Evolutionary conservation across 2,329 filamentous ascomycete species (phyloP).

Genomic region (Phymatotrichopsis omnivora): DNA sequence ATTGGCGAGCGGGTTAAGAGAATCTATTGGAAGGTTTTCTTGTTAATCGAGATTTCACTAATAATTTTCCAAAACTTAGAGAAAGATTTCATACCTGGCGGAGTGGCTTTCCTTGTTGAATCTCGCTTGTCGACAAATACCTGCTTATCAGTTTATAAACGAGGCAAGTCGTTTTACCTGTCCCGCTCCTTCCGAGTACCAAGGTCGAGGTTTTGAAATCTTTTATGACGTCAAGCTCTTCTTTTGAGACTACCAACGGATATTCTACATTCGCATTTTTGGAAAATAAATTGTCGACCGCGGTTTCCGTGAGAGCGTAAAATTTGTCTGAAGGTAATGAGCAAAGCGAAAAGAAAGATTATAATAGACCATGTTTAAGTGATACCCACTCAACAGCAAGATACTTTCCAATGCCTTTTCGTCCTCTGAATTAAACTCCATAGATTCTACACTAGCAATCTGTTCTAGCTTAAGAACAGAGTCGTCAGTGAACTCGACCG

Average conservation of each 20-base stretch:
- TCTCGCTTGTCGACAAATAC: slow-evolving; percentile 25
- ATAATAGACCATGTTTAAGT: not conserved
- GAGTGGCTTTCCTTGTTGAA: not conserved
- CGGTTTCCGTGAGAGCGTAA: slow-evolving; percentile 31
- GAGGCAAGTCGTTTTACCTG: slow-evolving; percentile 34
- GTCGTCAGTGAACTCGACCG: not conserved
- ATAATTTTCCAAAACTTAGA: not conserved
- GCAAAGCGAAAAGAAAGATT: not conserved
- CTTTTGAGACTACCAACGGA: slow-evolving; percentile 32
- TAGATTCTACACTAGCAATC: not conserved
- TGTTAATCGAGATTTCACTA: not conserved
- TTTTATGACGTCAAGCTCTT: slow-evolving; percentile 31
- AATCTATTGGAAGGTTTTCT: slow-evolving; percentile 28
- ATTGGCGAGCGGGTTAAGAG: slow-evolving; percentile 32
- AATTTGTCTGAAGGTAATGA: slow-evolving; percentile 29
- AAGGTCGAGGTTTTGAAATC: slow-evolving; percentile 31
- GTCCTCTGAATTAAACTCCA: not conserved
- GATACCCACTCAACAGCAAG: slow-evolving; percentile 11
- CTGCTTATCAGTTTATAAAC: slow-evolving; percentile 33
- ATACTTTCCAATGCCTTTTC: slow-evolving; percentile 11
- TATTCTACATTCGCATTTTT: slow-evolving; percentile 27
- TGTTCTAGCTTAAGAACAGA: too few species aligned
- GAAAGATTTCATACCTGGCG: slow-evolving; percentile 14
- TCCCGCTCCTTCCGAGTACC: slow-evolving; percentile 34
- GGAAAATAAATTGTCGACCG: slow-evolving; percentile 24